Evolutionary conservation across 352 stramenopile genomes (phyloP), one percentile per base, ranked within the genome.

Genomic region (Hyaloperonospora arabidopsidis): DNA sequence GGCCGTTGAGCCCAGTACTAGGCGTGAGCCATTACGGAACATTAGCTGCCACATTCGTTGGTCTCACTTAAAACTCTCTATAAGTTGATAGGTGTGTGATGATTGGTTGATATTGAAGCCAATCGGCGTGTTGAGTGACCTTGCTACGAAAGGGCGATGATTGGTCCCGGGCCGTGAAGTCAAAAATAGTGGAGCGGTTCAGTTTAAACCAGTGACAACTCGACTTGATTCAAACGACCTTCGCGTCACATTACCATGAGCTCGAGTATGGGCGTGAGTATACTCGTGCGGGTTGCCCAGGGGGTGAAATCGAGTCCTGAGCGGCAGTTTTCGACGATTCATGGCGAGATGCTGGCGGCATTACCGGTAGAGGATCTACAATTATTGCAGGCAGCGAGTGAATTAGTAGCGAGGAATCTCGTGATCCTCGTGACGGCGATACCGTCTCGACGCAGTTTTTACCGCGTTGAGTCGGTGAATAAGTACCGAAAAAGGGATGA

Each of bases 381-480:
- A 17, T 49, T 84, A n/a, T 25, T 85, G 10, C 74, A 86, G 52
- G 59, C 57, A 13, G 75, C 74, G n/a, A 86, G 71, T 39, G 68
- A 79, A 50, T 58, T 87, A 36, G 67, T 84, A 53, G 66, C 68
- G n/a, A 61, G 65, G 35, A 38, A 53, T 15, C 48, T 76, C 11
- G 70, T 87, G 2, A 68, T 73, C n/a, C 70, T 68, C 18, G 61
- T 86, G 29, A 70, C 51, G 5, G 71, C 75, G 17, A 54, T 66
- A 53, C 78, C 78, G 15, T 84, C 69, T 10, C 43, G 57, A 32
- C 71, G 75, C 39, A 49, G 18, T 14, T 88, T 88, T 63, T 88
- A 75, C 63, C 78, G 78, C 32, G 74, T 88, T 15, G 69, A 81
- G 22, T 88, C 78, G 34, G 69, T 85, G n/a, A 78, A 69, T 29